A percentile compares a stretch with the other conserved stretches of the same genome.
Evolutionary conservation across 176 grass and related monocot species (phyloP).

Genomic region (Urochloa ruziziensis): DNA sequence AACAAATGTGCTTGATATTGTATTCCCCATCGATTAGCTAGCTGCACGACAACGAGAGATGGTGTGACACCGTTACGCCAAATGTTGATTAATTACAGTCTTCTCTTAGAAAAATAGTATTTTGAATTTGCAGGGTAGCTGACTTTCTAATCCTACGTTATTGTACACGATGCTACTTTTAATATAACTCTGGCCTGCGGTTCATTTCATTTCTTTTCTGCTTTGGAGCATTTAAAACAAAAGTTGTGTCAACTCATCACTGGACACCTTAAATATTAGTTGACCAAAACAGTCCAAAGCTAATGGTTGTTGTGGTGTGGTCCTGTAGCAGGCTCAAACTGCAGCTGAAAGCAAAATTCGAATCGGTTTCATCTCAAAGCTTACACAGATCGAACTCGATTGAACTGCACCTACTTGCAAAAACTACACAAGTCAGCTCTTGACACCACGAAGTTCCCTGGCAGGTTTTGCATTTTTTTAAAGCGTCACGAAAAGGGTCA

Average conservation of each 20-base stretch:
- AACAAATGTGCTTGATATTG: background rate
- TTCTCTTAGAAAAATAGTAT: background rate
- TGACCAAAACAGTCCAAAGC: background rate
- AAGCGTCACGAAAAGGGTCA: background rate
- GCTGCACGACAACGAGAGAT: background rate
- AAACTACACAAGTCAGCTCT: background rate
- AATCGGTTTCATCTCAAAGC: background rate
- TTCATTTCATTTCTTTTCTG: background rate
- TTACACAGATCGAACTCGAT: background rate
- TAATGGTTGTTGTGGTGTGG: background rate
- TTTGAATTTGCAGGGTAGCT: background rate
- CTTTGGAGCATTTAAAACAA: background rate
- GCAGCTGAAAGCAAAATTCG: background rate
- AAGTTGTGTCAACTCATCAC: conserved; percentile 1
- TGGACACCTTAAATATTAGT: background rate
- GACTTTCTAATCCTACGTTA: background rate
- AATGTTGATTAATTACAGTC: background rate
- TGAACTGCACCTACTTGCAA: background rate
- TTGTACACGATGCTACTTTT: background rate
- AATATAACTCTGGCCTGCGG: background rate
- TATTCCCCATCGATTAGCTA: background rate
- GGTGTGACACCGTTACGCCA: background rate
- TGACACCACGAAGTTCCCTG: background rate
- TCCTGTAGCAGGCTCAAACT: conserved; percentile 1
- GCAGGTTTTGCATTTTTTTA: background rate